These are phyloP conservation scores for Trichoderma hamatum DNA, from an alignment of 2,329 filamentous ascomycete genomes.

Conservation along the genomic window DNA sequence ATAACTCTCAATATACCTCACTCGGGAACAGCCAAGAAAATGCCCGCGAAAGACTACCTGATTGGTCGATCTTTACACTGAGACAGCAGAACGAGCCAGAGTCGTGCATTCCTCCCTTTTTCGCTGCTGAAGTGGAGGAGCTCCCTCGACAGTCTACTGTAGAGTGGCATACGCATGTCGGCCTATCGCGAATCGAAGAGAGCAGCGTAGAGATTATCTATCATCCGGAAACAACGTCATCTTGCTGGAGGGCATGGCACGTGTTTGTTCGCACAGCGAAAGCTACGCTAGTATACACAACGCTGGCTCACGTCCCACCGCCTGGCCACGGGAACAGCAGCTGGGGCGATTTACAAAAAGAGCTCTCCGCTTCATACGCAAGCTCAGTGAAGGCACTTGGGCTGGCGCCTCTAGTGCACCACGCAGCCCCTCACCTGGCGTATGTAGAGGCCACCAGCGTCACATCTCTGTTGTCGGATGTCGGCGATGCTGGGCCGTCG, in stretches of 20 bases:
- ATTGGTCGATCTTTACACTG: constrained; percentile 51
- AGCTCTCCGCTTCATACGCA: constrained; percentile 31
- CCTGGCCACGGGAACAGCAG: background rate
- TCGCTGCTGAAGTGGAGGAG: constrained; percentile 74
- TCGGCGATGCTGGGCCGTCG: background rate
- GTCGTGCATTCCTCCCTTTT: constrained; percentile 63
- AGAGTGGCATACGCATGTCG: constrained; percentile 80
- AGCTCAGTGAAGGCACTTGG: constrained; percentile 34
- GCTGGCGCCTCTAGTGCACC: constrained; percentile 20
- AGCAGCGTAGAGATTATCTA: constrained; percentile 35
- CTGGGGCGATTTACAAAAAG: constrained; percentile 28
- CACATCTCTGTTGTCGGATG: constrained; percentile 29
- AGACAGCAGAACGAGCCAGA: constrained; percentile 42
- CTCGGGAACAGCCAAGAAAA: constrained; percentile 39
- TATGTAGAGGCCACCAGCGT: constrained; percentile 38
- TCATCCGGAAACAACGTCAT: constrained; percentile 27
- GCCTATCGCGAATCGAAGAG: constrained; percentile 48
- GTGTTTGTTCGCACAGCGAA: constrained; percentile 32
- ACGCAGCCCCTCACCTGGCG: constrained; percentile 37
- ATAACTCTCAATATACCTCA: constrained; percentile 55
- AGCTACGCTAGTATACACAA: constrained; percentile 38
- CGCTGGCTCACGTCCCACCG: constrained; percentile 31
- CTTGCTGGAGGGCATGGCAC: constrained; percentile 39
- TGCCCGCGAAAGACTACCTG: constrained; percentile 47
- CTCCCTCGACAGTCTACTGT: constrained; percentile 74